These are phyloP conservation scores for Dactylis glomerata DNA, from an alignment of 176 grass and related monocot species.

Conservation along the genomic window DNA sequence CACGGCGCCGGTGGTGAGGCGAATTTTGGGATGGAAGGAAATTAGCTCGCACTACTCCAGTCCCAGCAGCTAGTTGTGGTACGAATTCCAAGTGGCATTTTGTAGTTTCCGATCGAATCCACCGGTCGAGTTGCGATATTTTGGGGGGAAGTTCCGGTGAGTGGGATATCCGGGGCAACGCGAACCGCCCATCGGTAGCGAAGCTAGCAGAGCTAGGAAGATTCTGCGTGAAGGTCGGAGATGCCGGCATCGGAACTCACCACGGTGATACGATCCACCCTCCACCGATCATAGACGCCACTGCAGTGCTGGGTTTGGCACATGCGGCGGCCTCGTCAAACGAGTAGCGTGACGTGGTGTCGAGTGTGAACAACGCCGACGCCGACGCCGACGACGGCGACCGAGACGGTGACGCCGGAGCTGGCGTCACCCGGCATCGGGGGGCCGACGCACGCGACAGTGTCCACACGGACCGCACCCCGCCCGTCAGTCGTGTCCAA, in stretches of 20 bases:
- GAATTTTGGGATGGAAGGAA: background rate
- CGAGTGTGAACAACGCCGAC: background rate
- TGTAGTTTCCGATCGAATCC: background rate
- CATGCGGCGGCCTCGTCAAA: constrained; percentile 26
- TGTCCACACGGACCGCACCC: background rate
- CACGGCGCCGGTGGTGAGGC: background rate
- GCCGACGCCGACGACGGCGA: background rate
- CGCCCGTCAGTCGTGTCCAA: background rate
- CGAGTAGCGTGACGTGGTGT: constrained; percentile 4
- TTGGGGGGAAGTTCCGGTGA: background rate
- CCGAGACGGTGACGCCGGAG: background rate
- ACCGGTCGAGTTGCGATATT: background rate
- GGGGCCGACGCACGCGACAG: background rate
- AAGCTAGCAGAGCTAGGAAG: background rate
- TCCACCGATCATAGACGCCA: background rate
- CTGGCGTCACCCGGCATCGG: background rate
- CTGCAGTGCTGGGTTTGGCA: background rate
- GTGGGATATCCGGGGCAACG: background rate
- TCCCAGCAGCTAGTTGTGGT: background rate
- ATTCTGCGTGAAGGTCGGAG: constrained; percentile 23
- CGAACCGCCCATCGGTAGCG: background rate
- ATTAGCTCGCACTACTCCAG: background rate
- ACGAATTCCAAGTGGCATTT: background rate
- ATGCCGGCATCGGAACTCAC: constrained; percentile 23
- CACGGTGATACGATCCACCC: background rate